Evolutionary conservation across 2,329 filamentous ascomycete genomes (phyloP).

Genomic region (Knufia petricola): DNA sequence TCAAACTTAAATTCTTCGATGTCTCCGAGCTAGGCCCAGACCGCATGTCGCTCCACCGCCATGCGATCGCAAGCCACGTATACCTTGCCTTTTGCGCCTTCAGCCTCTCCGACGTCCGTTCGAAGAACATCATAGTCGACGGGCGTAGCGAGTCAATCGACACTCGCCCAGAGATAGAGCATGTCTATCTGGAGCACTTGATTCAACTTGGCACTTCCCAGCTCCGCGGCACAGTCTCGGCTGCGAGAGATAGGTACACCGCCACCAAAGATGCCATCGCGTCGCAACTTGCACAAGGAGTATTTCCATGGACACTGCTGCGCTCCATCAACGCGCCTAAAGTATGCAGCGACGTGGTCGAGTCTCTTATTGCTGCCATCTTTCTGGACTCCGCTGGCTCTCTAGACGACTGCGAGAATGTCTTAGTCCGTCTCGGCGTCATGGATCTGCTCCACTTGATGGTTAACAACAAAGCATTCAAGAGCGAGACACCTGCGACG

Average conservation of each 20-base stretch:
- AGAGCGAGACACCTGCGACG: not conserved
- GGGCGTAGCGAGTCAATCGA: not conserved
- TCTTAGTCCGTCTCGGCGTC: conserved; percentile 58
- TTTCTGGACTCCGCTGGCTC: conserved; percentile 66
- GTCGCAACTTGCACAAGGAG: conserved; percentile 37
- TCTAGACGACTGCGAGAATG: conserved; percentile 46
- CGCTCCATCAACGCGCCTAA: conserved; percentile 59
- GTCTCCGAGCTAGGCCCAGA: conserved; percentile 37
- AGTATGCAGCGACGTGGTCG: conserved; percentile 74
- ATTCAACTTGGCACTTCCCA: conserved; percentile 10
- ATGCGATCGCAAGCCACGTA: conserved; percentile 68
- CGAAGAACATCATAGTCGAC: conserved; percentile 7
- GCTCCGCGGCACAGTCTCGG: conserved; percentile 3
- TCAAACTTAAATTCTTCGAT: conserved; percentile 54
- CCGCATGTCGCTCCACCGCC: conserved; percentile 66
- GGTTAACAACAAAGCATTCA: conserved; percentile 13
- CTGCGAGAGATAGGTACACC: conserved; percentile 30
- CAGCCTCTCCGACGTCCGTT: conserved; percentile 12
- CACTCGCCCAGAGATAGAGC: not conserved
- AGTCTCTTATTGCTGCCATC: conserved; percentile 69
- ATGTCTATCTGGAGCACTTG: conserved; percentile 15
- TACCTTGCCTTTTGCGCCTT: conserved; percentile 71
- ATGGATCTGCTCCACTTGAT: conserved; percentile 19
- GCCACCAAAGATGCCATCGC: conserved; percentile 42
- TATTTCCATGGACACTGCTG: conserved; percentile 70